Evolutionary conservation across 345 rosid species (phyloP).

Genomic region (Salix viminalis): DNA sequence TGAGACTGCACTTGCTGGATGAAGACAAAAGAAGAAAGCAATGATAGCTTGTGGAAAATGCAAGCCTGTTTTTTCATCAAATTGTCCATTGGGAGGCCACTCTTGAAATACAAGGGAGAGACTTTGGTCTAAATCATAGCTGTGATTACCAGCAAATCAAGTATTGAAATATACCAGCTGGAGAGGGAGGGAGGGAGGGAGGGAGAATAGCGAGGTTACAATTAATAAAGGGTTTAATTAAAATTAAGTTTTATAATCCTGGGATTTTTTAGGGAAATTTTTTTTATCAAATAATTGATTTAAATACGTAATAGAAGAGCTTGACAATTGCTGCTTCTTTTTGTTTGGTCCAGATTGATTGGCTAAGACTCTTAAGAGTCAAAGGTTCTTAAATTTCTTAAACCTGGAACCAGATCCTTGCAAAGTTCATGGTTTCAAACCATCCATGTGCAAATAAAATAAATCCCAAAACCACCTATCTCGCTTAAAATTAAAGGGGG

Average conservation of each 20-base stretch:
- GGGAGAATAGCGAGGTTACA: no score
- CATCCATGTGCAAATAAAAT: not conserved
- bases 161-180: no score
- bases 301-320: not conserved
- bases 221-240: no score
- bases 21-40: not conserved
- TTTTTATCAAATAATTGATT: no score
- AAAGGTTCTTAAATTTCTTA: not conserved
- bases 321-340: not conserved
- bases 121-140: no score
- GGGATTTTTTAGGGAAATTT: no score
- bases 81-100: no score
- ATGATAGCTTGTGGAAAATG: not conserved
- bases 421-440: not conserved
- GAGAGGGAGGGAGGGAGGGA: no score
- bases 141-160: no score
- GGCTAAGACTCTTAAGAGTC: not conserved
- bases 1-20: not conserved
- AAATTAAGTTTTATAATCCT: no score
- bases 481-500: not conserved
- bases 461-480: not conserved
- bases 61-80: no score
- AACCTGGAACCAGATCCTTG: not conserved
- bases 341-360: not conserved
- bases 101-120: no score